Conservation (phyloP, 805 yeast genomes). For the Pichia membranifaciens region DNA sequence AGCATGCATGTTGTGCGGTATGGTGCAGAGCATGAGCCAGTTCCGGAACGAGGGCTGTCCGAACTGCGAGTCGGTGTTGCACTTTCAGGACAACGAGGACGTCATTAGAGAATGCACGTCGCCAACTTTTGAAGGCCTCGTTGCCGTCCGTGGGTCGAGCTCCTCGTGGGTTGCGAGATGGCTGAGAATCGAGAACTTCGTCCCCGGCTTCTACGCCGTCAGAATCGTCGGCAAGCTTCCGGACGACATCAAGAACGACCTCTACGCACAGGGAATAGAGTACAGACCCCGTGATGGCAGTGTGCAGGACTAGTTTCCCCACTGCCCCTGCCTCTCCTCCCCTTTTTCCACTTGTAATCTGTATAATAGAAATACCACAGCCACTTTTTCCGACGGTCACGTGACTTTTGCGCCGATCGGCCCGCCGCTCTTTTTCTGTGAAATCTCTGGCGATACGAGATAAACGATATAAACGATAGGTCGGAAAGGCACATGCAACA, state of each 20-base stretch:
- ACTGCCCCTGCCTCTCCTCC: neutral
- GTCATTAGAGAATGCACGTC: conserved; percentile 89
- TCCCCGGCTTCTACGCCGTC: conserved; percentile 89
- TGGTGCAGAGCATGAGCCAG: conserved; percentile 70
- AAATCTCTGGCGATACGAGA: no score
- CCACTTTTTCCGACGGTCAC: no score
- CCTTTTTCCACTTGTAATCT: neutral
- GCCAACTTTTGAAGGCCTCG: conserved; percentile 92
- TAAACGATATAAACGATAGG: neutral
- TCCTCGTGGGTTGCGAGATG: conserved; percentile 95
- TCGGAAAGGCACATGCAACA: neutral
- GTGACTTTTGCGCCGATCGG: no score
- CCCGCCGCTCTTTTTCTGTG: no score
- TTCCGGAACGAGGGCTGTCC: conserved; percentile 91
- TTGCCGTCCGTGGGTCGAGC: conserved; percentile 80
- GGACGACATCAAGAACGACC: conserved; percentile 68
- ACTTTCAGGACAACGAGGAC: conserved; percentile 68
- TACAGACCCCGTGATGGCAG: conserved; percentile 96
- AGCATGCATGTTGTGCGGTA: conserved; percentile 96
- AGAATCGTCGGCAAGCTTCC: conserved; percentile 90
- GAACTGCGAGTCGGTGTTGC: conserved; percentile 86
- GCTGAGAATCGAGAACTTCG: conserved; percentile 85
- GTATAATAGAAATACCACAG: no score
- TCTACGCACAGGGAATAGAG: conserved; percentile 67
- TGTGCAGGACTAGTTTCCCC: conserved; percentile 31